These are phyloP conservation scores for Physcomitrium patens DNA, from an alignment of 225 moss, liverwort and hornwort species.

Conservation along the genomic window DNA sequence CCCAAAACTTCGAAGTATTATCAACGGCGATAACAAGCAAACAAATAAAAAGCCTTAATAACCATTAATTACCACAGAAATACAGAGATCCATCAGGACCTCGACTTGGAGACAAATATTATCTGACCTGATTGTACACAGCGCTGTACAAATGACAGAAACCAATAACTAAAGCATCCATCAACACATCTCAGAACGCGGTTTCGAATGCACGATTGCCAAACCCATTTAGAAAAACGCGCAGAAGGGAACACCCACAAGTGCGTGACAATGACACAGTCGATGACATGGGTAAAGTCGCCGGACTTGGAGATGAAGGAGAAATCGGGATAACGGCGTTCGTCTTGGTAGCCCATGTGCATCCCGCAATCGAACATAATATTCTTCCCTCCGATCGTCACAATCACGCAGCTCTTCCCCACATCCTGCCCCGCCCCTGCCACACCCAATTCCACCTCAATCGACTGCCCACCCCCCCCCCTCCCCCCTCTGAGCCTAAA, in stretches of 20 bases:
- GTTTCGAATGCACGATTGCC: neutral
- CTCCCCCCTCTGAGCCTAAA: neutral
- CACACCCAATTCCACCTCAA: slow-evolving; percentile 12
- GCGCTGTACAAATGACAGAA: neutral
- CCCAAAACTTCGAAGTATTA: neutral
- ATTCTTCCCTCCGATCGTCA: slow-evolving; percentile 89
- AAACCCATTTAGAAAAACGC: neutral
- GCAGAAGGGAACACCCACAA: slow-evolving; percentile 60
- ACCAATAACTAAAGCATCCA: slow-evolving; percentile 7
- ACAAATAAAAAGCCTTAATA: neutral
- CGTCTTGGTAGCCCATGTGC: slow-evolving; percentile 99
- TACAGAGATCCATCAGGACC: neutral
- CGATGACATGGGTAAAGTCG: slow-evolving; percentile 81
- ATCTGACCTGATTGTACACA: neutral
- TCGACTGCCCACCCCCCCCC: too few relatives aligned
- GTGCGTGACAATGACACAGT: slow-evolving; percentile 91
- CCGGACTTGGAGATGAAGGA: slow-evolving; percentile 89
- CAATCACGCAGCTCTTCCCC: slow-evolving; percentile 97
- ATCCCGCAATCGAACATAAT: slow-evolving; percentile 98
- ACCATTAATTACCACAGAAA: neutral
- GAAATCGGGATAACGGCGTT: slow-evolving; percentile 93
- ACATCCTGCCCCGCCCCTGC: slow-evolving; percentile 98
- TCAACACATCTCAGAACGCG: neutral
- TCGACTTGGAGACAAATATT: slow-evolving; percentile 4
- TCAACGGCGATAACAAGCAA: neutral